These are phyloP conservation scores for Didymellaceae sp. DNA, from an alignment of 2,329 filamentous ascomycete species.

Conservation along the genomic window DNA sequence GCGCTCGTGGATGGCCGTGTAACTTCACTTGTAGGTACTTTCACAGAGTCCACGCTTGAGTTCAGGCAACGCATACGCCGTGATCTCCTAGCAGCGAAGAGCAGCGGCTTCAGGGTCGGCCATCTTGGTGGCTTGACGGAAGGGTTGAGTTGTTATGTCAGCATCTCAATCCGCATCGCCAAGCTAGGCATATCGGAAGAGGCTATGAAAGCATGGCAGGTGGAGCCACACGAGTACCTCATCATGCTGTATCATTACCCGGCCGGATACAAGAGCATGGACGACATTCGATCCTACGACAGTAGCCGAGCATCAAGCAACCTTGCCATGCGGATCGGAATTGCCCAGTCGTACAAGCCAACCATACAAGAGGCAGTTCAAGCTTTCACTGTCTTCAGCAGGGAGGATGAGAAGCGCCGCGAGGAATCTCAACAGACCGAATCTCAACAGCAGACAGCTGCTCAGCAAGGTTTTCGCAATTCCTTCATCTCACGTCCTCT, in stretches of 20 bases:
- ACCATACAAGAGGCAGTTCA: conserved; percentile 60
- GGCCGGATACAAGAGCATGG: conserved; percentile 66
- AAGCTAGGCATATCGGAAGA: conserved; percentile 78
- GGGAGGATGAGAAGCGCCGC: conserved; percentile 38
- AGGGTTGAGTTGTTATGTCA: conserved; percentile 61
- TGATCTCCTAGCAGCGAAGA: conserved; percentile 68
- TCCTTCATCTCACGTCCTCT: conserved; percentile 77
- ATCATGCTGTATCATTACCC: conserved; percentile 73
- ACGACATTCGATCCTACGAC: conserved; percentile 58
- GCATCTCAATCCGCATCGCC: conserved; percentile 71
- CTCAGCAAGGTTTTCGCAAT: conserved; percentile 54
- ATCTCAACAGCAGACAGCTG: conserved; percentile 19
- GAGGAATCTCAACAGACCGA: conserved; percentile 29
- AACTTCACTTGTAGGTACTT: conserved; percentile 4
- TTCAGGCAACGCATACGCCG: conserved; percentile 55
- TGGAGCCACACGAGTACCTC: conserved; percentile 71
- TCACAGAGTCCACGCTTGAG: conserved; percentile 29
- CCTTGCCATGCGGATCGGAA: conserved; percentile 71
- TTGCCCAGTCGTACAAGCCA: conserved; percentile 76
- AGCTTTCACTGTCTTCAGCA: conserved; percentile 56
- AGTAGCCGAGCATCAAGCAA: conserved; percentile 42
- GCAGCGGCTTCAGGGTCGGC: conserved; percentile 74
- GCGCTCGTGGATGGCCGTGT: conserved; percentile 16
- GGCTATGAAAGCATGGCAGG: conserved; percentile 77
- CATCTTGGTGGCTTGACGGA: conserved; percentile 61